These are phyloP conservation scores for Psilocybe mexicana DNA, from an alignment of 1,284 basidiomycete genomes.

Conservation along the genomic window DNA sequence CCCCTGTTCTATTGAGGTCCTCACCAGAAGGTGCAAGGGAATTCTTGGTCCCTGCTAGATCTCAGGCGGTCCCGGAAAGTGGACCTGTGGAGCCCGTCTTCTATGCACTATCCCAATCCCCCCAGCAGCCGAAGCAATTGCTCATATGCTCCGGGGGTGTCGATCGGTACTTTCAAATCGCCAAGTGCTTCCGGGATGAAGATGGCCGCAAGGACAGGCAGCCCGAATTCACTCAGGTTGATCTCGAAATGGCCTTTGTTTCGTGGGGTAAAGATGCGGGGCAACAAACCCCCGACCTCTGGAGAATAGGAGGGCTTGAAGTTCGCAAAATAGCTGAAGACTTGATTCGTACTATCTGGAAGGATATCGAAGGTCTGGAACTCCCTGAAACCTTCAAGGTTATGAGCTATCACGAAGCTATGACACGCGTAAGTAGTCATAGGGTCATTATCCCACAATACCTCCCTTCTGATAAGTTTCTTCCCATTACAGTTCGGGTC, in stretches of 20 bases:
- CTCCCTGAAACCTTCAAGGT: slow-evolving; percentile 69
- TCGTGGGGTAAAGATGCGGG: slow-evolving; percentile 59
- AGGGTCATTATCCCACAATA: slow-evolving; percentile 12
- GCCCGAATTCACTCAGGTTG: slow-evolving; percentile 96
- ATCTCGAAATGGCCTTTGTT: slow-evolving; percentile 96
- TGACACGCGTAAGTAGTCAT: slow-evolving; percentile 66
- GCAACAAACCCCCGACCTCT: slow-evolving; percentile 37
- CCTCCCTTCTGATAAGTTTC: slow-evolving; percentile 4
- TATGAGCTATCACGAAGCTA: slow-evolving; percentile 85
- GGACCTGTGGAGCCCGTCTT: slow-evolving; percentile 55
- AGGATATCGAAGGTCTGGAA: slow-evolving; percentile 54
- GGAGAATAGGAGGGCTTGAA: slow-evolving; percentile 85
- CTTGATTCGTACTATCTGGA: slow-evolving; percentile 77
- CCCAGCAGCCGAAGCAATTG: slow-evolving; percentile 95
- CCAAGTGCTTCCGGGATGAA: slow-evolving; percentile 94
- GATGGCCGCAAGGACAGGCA: slow-evolving; percentile 93
- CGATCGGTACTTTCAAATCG: slow-evolving; percentile 91
- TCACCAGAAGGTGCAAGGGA: slow-evolving; percentile 95
- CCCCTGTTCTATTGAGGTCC: slow-evolving; percentile 89
- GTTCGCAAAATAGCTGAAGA: slow-evolving; percentile 77
- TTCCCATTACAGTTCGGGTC: slow-evolving; percentile 72
- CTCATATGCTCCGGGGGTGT: slow-evolving; percentile 90
- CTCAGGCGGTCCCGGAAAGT: slow-evolving; percentile 28
- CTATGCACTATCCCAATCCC: slow-evolving; percentile 92
- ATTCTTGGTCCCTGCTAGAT: slow-evolving; percentile 89